phyloP scores from a whole-genome alignment of 768 basidiomycete genomes.

The Auricularia sp. region DNA sequence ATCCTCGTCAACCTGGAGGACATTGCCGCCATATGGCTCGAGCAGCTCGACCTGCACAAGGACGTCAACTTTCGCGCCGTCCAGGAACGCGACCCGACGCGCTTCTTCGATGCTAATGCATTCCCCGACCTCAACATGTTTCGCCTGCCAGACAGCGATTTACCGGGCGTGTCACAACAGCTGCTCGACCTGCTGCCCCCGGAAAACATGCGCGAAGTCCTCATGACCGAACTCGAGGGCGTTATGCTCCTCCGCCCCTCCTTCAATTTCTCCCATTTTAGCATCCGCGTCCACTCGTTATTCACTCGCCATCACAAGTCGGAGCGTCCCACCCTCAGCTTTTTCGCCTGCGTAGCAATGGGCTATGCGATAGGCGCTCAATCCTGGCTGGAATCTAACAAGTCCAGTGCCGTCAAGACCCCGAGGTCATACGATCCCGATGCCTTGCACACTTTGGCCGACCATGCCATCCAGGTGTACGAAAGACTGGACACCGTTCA shows the following conservation, averaged over 20 bases:
- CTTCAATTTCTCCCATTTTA: slow-evolving; percentile 39
- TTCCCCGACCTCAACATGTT: slow-evolving; percentile 21
- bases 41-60: slow-evolving; percentile 34
- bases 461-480: slow-evolving; percentile 34
- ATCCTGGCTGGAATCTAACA: slow-evolving; percentile 4
- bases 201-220: slow-evolving; percentile 24
- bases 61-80: slow-evolving; percentile 5
- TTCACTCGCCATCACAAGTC: slow-evolving; percentile 23
- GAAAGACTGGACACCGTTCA: slow-evolving; percentile 31
- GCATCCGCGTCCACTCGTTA: slow-evolving; percentile 33
- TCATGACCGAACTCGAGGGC: slow-evolving; percentile 30
- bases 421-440: slow-evolving; percentile 16
- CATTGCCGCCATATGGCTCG: slow-evolving; percentile 49
- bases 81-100: slow-evolving; percentile 9
- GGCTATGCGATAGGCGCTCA: slow-evolving; percentile 49
- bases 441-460: slow-evolving; percentile 35
- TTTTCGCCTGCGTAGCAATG: slow-evolving; percentile 51
- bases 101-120: slow-evolving; percentile 12
- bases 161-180: slow-evolving; percentile 27
- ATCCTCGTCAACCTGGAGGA: slow-evolving; percentile 48
- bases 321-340: slow-evolving; percentile 30
- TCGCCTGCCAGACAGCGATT: slow-evolving; percentile 17
- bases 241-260: slow-evolving; percentile 39
- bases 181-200: slow-evolving; percentile 33
- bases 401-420: slow-evolving; percentile 11